A percentile compares a stretch with the other conserved stretches of the same genome.
Conservation (phyloP, 208 protist genomes). For the Naegleria lovaniensis region DNA sequence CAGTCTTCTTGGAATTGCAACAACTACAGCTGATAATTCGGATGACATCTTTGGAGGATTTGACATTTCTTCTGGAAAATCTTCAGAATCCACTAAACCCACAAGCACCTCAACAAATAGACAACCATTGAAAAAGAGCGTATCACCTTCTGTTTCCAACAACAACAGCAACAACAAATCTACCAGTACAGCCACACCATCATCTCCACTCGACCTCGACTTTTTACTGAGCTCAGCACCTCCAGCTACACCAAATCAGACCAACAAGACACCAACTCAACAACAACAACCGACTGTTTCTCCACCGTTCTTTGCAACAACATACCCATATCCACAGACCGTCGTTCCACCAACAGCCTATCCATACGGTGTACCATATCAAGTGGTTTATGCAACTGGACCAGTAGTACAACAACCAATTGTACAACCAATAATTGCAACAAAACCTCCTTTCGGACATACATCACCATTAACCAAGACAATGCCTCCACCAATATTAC, state of each 20-base stretch:
- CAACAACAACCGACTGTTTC: background rate
- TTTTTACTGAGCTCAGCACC: background rate
- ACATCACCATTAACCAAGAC: too few species aligned
- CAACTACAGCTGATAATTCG: background rate
- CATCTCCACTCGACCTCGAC: background rate
- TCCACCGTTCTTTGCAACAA: background rate
- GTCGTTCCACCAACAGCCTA: background rate
- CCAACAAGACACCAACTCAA: background rate
- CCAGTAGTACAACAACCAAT: background rate
- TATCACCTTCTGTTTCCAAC: background rate
- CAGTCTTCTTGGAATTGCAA: too few species aligned
- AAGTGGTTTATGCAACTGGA: background rate
- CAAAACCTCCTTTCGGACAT: too few species aligned
- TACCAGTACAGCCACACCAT: background rate
- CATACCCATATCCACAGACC: background rate
- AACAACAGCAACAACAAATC: background rate
- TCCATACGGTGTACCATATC: background rate
- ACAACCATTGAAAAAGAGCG: background rate
- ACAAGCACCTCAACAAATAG: background rate
- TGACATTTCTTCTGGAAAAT: background rate
- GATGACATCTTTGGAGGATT: background rate
- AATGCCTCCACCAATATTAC: too few species aligned
- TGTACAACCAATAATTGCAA: too few species aligned
- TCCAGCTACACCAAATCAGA: background rate
- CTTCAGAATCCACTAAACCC: background rate